Evolutionary conservation across 108 stramenopile genomes (phyloP).

Genomic region (Tribonema minus): DNA sequence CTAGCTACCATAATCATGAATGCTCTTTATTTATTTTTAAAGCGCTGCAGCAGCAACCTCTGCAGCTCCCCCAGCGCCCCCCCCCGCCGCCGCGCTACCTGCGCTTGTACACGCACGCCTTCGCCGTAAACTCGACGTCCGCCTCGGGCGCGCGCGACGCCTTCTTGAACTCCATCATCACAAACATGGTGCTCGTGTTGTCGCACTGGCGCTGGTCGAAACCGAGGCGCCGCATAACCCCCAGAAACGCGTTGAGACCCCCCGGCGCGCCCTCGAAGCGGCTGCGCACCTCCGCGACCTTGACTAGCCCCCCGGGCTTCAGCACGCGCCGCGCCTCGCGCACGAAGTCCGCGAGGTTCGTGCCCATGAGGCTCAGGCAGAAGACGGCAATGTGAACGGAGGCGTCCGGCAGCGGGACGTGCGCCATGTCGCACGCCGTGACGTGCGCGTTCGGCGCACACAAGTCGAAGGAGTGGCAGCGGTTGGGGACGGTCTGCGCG

Average conservation of each 20-base stretch:
- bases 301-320: conserved; percentile 69
- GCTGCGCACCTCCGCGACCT: conserved; percentile 84
- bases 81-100: neutral
- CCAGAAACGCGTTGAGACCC: conserved; percentile 68
- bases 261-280: conserved; percentile 74
- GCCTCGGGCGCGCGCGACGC: conserved; percentile 6
- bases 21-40: no score
- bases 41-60: no score
- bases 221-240: conserved; percentile 61
- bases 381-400: conserved; percentile 89
- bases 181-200: conserved; percentile 85
- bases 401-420: conserved; percentile 75
- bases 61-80: no score
- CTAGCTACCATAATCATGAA: no score
- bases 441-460: conserved; percentile 76
- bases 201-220: conserved; percentile 32
- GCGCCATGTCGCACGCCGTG: conserved; percentile 91
- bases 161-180: conserved; percentile 65
- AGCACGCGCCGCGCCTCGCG: conserved; percentile 86
- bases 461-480: conserved; percentile 93
- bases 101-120: conserved; percentile 37
- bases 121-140: conserved; percentile 14
- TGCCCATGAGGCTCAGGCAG: conserved; percentile 95
- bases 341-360: conserved; percentile 85
- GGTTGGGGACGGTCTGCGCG: conserved; percentile 53